Conservation (phyloP, 2,329 filamentous ascomycete species). For the Aspergillus fumigatiaffinis region DNA sequence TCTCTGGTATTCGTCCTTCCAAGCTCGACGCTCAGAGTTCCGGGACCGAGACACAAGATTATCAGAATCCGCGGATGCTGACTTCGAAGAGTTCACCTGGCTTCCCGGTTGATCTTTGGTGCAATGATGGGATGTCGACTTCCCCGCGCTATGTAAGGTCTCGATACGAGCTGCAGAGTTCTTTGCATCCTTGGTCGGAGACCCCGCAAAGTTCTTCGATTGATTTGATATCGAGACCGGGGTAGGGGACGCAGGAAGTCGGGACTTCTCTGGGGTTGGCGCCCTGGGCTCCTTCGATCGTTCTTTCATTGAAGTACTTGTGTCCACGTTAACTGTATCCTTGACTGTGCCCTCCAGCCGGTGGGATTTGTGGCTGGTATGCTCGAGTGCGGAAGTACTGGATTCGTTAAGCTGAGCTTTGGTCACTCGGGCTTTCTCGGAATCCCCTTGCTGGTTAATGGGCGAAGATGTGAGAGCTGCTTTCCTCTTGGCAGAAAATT, state of each 20-base stretch:
- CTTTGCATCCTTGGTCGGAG: conserved; percentile 43
- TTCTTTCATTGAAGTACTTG: conserved; percentile 27
- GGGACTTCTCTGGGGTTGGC: conserved; percentile 31
- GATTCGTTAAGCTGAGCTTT: conserved; percentile 14
- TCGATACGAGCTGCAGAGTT: conserved; percentile 37
- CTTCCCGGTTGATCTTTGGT: conserved; percentile 28
- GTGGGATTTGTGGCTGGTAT: conserved; percentile 13
- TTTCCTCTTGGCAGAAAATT: conserved; percentile 40
- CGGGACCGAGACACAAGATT: conserved; percentile 19
- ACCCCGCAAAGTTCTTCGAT: conserved; percentile 30
- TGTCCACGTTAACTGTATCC: conserved; percentile 20
- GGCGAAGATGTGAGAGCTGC: conserved; percentile 21
- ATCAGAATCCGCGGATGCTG: conserved; percentile 26
- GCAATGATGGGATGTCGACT: conserved; percentile 31
- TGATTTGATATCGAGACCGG: conserved; percentile 31
- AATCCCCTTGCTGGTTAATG: conserved; percentile 19
- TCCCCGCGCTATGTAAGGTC: conserved; percentile 37
- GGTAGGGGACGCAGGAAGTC: conserved; percentile 31
- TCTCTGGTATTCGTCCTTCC: conserved; percentile 42
- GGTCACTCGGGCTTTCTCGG: conserved; percentile 15
- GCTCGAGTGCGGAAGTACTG: conserved; percentile 12
- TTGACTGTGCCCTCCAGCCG: conserved; percentile 15
- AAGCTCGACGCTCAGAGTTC: conserved; percentile 37
- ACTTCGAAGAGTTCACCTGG: conserved; percentile 20
- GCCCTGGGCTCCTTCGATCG: conserved; percentile 32